phyloP scores from a whole-genome alignment of 768 basidiomycete genomes.

The Peribolospora kevripleyi region DNA sequence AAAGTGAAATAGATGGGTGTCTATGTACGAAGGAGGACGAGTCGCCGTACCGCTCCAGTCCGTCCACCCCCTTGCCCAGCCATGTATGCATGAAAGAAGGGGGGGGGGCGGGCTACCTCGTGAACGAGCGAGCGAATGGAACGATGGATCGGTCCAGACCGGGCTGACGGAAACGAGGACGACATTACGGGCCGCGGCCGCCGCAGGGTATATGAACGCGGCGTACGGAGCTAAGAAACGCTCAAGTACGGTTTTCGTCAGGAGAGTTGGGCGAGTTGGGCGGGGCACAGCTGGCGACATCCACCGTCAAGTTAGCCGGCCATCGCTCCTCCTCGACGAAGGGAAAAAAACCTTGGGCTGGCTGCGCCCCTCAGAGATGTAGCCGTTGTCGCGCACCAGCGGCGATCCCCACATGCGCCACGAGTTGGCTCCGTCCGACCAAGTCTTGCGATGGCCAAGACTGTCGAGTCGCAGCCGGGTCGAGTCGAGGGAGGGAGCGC shows the following conservation, averaged over 20 bases:
- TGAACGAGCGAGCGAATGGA: neutral
- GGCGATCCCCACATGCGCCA: constrained; percentile 14
- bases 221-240: neutral
- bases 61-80: neutral
- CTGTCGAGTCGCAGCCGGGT: too few species aligned
- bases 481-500: too few species aligned
- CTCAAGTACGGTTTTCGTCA: neutral
- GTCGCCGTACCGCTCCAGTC: neutral
- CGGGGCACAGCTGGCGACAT: too few species aligned
- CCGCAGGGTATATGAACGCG: neutral
- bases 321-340: neutral
- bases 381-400: constrained; percentile 6
- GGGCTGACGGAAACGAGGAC: neutral
- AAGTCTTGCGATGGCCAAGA: neutral
- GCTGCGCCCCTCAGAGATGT: constrained; percentile 5
- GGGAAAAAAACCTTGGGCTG: neutral
- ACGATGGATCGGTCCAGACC: too few species aligned
- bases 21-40: neutral
- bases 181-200: neutral
- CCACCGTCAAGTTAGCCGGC: neutral
- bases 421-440: neutral
- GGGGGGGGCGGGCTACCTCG: neutral
- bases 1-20: neutral
- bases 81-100: neutral
- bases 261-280: neutral